Evolutionary conservation across 1,284 basidiomycete genomes (phyloP).

Genomic region (Meira miltonrushii): DNA sequence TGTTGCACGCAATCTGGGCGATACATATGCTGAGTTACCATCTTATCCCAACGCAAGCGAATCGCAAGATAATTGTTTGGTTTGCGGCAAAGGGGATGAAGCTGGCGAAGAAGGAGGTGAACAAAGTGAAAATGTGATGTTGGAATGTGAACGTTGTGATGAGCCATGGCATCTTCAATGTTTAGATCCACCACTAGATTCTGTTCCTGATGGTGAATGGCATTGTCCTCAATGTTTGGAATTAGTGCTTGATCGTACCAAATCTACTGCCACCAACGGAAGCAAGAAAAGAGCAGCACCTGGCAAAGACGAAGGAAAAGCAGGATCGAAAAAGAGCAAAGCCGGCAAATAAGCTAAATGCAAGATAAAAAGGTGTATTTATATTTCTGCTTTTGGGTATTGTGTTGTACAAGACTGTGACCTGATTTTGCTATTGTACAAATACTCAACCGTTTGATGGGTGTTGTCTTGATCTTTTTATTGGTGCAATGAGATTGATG

Average conservation of each 20-base stretch:
- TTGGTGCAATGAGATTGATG: no score
- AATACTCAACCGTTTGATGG: no score
- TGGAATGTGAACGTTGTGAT: slow-evolving; percentile 66
- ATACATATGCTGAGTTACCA: slow-evolving; percentile 38
- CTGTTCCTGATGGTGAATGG: slow-evolving; percentile 67
- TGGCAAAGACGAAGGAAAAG: neutral
- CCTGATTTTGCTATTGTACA: no score
- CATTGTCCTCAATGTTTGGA: slow-evolving; percentile 34
- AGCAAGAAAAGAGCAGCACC: slow-evolving; percentile 7
- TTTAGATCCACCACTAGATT: slow-evolving; percentile 68
- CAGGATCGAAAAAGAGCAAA: neutral
- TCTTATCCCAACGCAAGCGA: slow-evolving; percentile 59
- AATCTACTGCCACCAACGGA: neutral
- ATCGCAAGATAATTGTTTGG: slow-evolving; percentile 66
- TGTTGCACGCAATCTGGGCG: slow-evolving; percentile 62
- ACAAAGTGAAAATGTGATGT: slow-evolving; percentile 24
- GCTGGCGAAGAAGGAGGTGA: slow-evolving; percentile 28
- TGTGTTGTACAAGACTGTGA: no score
- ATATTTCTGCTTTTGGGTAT: no score
- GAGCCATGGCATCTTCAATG: slow-evolving; percentile 79
- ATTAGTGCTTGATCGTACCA: neutral
- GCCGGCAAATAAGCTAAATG: neutral
- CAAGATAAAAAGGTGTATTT: neutral
- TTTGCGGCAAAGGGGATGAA: slow-evolving; percentile 62
- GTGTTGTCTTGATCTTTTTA: no score